Evolutionary conservation across 1,284 basidiomycete species (phyloP).

Genomic region (Ceratobasidium sp.): DNA sequence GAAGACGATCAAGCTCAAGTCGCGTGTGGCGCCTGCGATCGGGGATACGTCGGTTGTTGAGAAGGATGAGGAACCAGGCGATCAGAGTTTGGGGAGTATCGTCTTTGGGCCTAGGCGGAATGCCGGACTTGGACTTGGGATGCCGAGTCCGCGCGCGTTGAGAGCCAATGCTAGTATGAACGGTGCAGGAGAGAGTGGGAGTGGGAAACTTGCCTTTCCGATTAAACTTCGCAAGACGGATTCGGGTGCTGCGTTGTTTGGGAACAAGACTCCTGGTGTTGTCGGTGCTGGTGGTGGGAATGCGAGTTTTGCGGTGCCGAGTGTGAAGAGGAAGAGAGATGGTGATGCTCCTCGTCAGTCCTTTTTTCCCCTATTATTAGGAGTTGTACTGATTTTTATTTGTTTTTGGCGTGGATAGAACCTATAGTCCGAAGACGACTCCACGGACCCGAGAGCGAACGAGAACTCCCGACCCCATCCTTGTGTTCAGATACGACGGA

Average conservation of each 20-base stretch:
- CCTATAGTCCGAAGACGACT: constrained; percentile 12
- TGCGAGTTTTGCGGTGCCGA: constrained; percentile 9
- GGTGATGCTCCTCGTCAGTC: neutral
- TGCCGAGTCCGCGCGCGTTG: constrained; percentile 28
- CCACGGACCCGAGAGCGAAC: neutral
- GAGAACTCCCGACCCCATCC: constrained; percentile 26
- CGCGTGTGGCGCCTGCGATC: constrained; percentile 13
- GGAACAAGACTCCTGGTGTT: neutral
- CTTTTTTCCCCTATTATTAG: too few relatives aligned
- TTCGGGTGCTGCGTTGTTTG: constrained; percentile 35
- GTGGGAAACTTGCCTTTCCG: constrained; percentile 19
- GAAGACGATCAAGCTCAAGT: constrained; percentile 72
- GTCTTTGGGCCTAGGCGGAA: constrained; percentile 17
- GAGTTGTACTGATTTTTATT: neutral
- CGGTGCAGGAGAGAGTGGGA: too few relatives aligned
- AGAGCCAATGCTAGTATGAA: constrained; percentile 13
- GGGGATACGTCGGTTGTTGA: neutral
- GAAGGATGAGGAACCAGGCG: constrained; percentile 28
- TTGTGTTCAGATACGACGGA: constrained; percentile 39
- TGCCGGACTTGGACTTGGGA: neutral
- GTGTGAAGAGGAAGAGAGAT: constrained; percentile 25
- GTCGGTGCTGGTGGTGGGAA: neutral
- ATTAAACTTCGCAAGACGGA: constrained; percentile 33
- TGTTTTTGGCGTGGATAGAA: neutral
- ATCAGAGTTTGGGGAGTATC: constrained; percentile 29